Evolutionary conservation across 345 rosid genomes (phyloP), one percentile per base, ranked within the genome.

Genomic region (Sonneratia alba): DNA sequence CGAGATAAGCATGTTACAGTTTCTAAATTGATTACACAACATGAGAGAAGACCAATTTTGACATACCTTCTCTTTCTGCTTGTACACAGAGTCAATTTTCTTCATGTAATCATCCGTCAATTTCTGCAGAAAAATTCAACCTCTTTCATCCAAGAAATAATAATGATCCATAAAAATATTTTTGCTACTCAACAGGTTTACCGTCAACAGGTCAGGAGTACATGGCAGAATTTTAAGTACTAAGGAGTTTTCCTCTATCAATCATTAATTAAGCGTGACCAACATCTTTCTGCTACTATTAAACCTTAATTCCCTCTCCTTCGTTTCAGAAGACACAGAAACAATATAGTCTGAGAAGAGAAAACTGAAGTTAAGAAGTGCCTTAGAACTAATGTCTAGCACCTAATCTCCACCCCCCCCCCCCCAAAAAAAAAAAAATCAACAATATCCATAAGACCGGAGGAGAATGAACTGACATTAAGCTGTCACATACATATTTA

Each of bases 41-140:
- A 56, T 59, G 66, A 32, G 37, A 62, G 19, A 62, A 21, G 42
- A 7, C 22, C 48, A 19, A 16, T 38, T 2, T 66, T 45, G 27
- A 13, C 59, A 43, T 87, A 95, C 99, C 97, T 88, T 86, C 82
- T 91, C 99, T 79, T 95, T 95, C 82, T 90, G 97, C 76, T 95
- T 95, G 89, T 56, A 83, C 47, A 90, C 63, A 70, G 80, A 73
- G 21, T 95, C 99, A 34, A 95, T 55, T 83, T 91, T 95, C 92
- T 91, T 95, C 85, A 86, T 88, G 82, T 90, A 95, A 66, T 79
- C 83, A 82, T 95, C 99, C 57, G 85, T 85, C 75, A 95, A 79
- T 82, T 95, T 95, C 99, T 95, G 93, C 76, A 76, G 71, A n/a
- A 75, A 66, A 40, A 22, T 45, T 37, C 18, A 69, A 14, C 3